A percentile compares a stretch with the other conserved stretches of the same genome.
These are phyloP conservation scores for Podospora bellae-mahoneyi DNA, from an alignment of 495 filamentous ascomycete genomes.

Conservation along the genomic window DNA sequence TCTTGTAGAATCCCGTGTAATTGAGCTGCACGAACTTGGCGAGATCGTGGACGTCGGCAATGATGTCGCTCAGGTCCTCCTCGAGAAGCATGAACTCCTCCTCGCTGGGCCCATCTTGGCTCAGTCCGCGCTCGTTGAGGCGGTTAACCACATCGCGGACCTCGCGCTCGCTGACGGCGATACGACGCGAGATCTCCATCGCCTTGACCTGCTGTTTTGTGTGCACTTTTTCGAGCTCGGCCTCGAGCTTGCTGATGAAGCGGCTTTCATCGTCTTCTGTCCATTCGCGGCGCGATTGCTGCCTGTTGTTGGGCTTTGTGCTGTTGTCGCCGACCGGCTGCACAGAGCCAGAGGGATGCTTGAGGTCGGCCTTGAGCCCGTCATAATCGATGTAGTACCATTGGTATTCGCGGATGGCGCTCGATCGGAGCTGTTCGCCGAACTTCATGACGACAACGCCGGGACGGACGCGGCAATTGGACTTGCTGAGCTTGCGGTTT, in stretches of 20 bases:
- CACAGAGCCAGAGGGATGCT: conserved; percentile 60
- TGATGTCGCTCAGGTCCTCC: conserved; percentile 94
- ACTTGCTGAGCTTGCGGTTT: conserved; percentile 21
- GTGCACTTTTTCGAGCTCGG: conserved; percentile 93
- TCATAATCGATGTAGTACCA: conserved; percentile 98
- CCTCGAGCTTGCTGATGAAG: conserved; percentile 82
- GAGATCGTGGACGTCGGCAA: conserved; percentile 96
- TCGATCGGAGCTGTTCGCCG: conserved; percentile 90
- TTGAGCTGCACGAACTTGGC: conserved; percentile 98
- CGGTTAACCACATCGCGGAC: conserved; percentile 80
- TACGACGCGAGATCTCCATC: conserved; percentile 86
- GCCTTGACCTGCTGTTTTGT: conserved; percentile 95
- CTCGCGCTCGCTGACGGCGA: conserved; percentile 79
- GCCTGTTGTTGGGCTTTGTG: conserved; percentile 28
- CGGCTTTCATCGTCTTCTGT: conserved; percentile 85
- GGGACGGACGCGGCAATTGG: conserved; percentile 34
- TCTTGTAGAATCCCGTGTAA: conserved; percentile 99
- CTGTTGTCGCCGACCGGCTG: conserved; percentile 20
- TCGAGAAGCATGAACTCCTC: conserved; percentile 94
- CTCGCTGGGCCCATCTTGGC: conserved; percentile 64
- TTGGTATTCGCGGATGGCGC: conserved; percentile 89
- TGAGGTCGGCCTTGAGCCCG: conserved; percentile 82
- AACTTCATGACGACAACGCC: conserved; percentile 68
- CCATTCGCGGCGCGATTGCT: conserved; percentile 58
- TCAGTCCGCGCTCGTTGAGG: conserved; percentile 55